phyloP scores from a whole-genome alignment of 2,329 filamentous ascomycete species.

The Ascosphaera pollenicola region DNA sequence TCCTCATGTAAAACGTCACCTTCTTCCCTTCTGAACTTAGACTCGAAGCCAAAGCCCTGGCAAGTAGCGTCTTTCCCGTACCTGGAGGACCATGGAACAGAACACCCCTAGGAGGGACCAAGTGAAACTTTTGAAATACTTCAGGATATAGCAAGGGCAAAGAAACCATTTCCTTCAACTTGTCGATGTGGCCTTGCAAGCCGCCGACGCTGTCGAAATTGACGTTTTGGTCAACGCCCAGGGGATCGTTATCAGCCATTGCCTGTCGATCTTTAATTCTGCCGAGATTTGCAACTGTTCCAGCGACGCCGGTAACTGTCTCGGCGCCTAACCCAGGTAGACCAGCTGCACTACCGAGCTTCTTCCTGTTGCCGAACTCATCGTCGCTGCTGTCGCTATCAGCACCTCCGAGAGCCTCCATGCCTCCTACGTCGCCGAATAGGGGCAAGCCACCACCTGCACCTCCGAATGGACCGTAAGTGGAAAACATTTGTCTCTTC shows the following conservation, averaged over 20 bases:
- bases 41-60: constrained; percentile 75
- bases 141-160: constrained; percentile 87
- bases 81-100: constrained; percentile 93
- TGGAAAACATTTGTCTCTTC: constrained; percentile 72
- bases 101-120: constrained; percentile 84
- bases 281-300: constrained; percentile 61
- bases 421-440: constrained; percentile 45
- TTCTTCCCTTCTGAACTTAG: constrained; percentile 76
- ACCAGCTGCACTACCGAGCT: constrained; percentile 37
- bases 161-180: constrained; percentile 97
- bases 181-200: constrained; percentile 79
- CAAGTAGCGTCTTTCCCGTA: constrained; percentile 93
- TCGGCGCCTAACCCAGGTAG: constrained; percentile 36
- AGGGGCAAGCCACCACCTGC: constrained; percentile 51
- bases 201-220: constrained; percentile 91
- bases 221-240: constrained; percentile 80
- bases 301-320: constrained; percentile 30
- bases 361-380: constrained; percentile 47
- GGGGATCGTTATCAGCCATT: constrained; percentile 77
- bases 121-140: constrained; percentile 73
- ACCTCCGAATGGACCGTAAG: constrained; percentile 81
- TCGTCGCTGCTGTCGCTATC: constrained; percentile 97
- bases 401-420: constrained; percentile 51
- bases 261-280: constrained; percentile 86
- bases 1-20: constrained; percentile 98